phyloP scores from a whole-genome alignment of 257 asterid genomes.

The Primulina huaijiensis region DNA sequence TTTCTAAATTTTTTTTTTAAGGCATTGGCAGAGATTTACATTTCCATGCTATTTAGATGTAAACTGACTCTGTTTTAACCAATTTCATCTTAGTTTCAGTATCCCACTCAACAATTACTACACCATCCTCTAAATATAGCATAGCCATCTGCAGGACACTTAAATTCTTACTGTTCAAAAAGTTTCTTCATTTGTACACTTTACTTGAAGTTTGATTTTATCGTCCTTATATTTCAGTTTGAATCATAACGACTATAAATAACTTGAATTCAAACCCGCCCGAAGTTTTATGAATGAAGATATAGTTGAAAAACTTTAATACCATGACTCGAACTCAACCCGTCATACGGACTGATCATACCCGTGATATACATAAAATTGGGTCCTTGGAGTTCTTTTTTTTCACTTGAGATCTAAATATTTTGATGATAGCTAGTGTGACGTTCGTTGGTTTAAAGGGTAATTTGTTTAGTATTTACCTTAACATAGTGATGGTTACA shows the following conservation, averaged over 20 bases:
- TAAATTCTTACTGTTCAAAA: conserved; percentile 16
- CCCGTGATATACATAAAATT: not conserved
- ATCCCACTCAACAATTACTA: conserved; percentile 26
- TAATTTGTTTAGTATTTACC: not conserved
- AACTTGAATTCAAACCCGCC: not conserved
- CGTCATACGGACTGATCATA: too few species aligned
- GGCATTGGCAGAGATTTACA: conserved; percentile 16
- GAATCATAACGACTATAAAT: too few species aligned
- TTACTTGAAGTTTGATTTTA: not conserved
- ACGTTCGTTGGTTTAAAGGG: not conserved
- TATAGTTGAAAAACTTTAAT: too few species aligned
- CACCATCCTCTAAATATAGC: conserved; percentile 18
- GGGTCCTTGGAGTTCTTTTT: not conserved
- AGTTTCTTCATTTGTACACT: conserved; percentile 19
- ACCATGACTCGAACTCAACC: too few species aligned
- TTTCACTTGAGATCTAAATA: not conserved
- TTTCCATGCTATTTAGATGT: conserved; percentile 15
- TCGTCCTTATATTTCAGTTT: not conserved
- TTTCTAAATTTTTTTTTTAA: conserved; percentile 15
- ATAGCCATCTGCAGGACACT: not conserved
- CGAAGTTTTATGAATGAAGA: not conserved
- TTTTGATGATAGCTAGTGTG: not conserved
- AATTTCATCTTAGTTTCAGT: conserved; percentile 23
- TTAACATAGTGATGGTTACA: not conserved
- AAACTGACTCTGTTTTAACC: conserved; percentile 29